Evolutionary conservation across 306 rosid genomes (phyloP).

Genomic region (Cyclanthera cordifolia): DNA sequence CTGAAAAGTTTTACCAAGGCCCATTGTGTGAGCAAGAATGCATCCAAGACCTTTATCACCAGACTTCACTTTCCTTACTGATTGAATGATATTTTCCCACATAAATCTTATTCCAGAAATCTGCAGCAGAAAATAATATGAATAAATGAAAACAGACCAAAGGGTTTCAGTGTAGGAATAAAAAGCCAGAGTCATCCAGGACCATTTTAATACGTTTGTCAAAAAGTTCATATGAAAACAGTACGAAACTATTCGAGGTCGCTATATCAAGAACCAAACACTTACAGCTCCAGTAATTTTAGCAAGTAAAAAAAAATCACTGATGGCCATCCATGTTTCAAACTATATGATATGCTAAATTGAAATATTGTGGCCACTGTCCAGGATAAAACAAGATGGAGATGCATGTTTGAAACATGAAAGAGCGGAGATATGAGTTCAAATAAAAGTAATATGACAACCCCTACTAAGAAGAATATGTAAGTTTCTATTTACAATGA

Average conservation of each 20-base stretch:
- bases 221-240: background rate
- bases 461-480: background rate
- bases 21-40: slow-evolving; percentile 97
- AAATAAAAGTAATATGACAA: background rate
- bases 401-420: background rate
- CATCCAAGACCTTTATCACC: slow-evolving; percentile 99
- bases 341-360: background rate
- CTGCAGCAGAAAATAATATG: slow-evolving; percentile 30
- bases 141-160: slow-evolving; percentile 6
- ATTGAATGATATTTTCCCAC: slow-evolving; percentile 97
- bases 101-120: slow-evolving; percentile 77
- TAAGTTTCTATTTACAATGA: background rate
- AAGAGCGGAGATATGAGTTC: background rate
- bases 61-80: slow-evolving; percentile 71
- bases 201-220: background rate
- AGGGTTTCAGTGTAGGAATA: background rate
- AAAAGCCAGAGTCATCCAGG: background rate
- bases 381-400: background rate
- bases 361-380: background rate
- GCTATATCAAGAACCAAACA: background rate
- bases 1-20: slow-evolving; percentile 98
- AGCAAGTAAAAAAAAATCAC: background rate
- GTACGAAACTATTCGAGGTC: background rate
- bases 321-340: background rate
- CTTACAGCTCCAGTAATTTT: background rate